Percentiles rank a stretch among this genome's conserved stretches.
Conservation (phyloP, 2,329 filamentous ascomycete genomes). For the Apiospora arundinis region DNA sequence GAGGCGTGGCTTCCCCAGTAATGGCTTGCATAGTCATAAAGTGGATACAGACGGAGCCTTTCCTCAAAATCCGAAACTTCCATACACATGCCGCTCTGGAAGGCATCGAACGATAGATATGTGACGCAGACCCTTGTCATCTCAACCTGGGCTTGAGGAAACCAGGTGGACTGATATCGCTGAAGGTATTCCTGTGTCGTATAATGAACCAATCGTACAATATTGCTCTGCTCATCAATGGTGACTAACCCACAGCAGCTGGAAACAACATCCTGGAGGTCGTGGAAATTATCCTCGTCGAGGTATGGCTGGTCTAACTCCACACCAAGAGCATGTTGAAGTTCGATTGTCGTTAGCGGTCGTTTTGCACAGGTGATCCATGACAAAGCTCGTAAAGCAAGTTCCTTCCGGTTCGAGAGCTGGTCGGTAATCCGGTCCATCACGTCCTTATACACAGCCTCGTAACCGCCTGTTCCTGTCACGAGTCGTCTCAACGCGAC, state of each 20-base stretch:
- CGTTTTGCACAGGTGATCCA: slow-evolving; percentile 49
- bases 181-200: slow-evolving; percentile 54
- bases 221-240: slow-evolving; percentile 44
- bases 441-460: slow-evolving; percentile 47
- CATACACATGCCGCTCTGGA: background rate
- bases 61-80: background rate
- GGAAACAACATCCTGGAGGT: slow-evolving; percentile 43
- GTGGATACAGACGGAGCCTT: background rate
- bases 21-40: slow-evolving; percentile 24
- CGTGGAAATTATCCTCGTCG: slow-evolving; percentile 43
- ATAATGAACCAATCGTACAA: slow-evolving; percentile 52
- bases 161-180: slow-evolving; percentile 34
- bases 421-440: slow-evolving; percentile 52
- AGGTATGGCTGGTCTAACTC: slow-evolving; percentile 36
- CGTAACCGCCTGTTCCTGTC: slow-evolving; percentile 39
- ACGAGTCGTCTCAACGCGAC: slow-evolving; percentile 40
- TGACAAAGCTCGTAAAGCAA: slow-evolving; percentile 46
- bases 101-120: slow-evolving; percentile 42
- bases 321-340: slow-evolving; percentile 51
- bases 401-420: slow-evolving; percentile 32
- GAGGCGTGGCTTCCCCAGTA: slow-evolving; percentile 25
- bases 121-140: slow-evolving; percentile 42
- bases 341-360: slow-evolving; percentile 42
- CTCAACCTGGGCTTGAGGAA: slow-evolving; percentile 38
- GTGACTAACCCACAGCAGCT: slow-evolving; percentile 50